Evolutionary conservation across 1,139 yeast species (phyloP), one percentile per base, ranked within the genome.

Genomic region (Suhomyces coccinellae): DNA sequence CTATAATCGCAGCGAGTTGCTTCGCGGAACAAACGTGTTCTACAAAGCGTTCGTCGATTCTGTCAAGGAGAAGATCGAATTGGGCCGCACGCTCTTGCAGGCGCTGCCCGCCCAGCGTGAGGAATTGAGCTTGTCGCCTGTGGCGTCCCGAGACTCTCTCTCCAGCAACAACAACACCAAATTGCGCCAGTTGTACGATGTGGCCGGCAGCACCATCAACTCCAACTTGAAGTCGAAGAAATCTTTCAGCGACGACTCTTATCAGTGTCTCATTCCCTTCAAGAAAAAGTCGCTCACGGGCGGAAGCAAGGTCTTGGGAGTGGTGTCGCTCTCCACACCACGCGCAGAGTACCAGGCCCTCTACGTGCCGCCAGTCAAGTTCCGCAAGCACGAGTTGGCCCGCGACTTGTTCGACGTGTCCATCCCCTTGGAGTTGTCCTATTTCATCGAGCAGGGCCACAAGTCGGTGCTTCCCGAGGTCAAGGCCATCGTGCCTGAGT

Each of bases 281-380:
- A 67, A 66, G 47, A 72, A 69, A 54, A 70, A 69, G 47, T 54
- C 66, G 3, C 45, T 73, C n/a, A 65, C 76, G 0, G 71, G 74
- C 0, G 49, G 55, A n/a, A 55, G 68, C 37, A 64, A 67, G 43
- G 49, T 62, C 1, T 51, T 61, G 39, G 79, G 79, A 0, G 53
- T 69, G 2, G 47, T 73, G 0, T 63, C 74, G 2, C 59, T 73
- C 20, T 59, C 73, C 3, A 67, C 75, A 0, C 75, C 76, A 0
- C 68, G 70, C 43, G 54, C 56, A 4, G 57, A 55, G 14, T 70
- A 73, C 43, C 50, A 51, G 9, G 52, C 64, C 2, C 53, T 57
- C 6, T 74, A 73, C 48, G 60, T 65, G 2, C 69, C 76, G 1
- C 78, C 79, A 1, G 27, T 52, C 1, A 59, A 57, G 43, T 69